phyloP scores from a whole-genome alignment of 345 rosid genomes.

The Eucalyptus marginata region DNA sequence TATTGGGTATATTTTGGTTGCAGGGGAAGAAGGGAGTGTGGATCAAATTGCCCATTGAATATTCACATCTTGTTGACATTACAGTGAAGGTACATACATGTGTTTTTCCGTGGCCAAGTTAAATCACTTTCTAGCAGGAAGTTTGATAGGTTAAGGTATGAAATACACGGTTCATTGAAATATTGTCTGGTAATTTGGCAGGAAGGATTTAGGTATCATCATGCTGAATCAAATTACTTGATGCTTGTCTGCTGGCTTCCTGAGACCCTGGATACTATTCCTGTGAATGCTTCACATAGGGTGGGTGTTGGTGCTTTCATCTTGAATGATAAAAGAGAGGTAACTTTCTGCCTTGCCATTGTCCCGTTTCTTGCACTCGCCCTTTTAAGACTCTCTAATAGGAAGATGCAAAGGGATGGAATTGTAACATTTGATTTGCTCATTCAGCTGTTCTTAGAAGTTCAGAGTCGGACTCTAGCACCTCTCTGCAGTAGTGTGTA shows the following conservation, averaged over 20 bases:
- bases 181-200: background rate
- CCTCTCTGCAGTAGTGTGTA: background rate
- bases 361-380: background rate
- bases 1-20: background rate
- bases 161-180: background rate
- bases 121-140: background rate
- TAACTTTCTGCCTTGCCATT: background rate
- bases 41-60: constrained; percentile 48
- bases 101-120: background rate
- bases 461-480: background rate
- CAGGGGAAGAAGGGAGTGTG: constrained; percentile 73
- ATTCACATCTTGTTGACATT: constrained; percentile 38
- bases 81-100: constrained; percentile 19
- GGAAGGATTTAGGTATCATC: constrained; percentile 9
- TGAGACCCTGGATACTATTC: constrained; percentile 17
- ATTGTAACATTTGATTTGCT: background rate
- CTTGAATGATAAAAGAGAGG: constrained; percentile 48
- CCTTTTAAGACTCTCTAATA: background rate
- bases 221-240: constrained; percentile 37
- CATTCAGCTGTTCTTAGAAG: background rate
- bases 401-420: background rate
- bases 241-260: constrained; percentile 70
- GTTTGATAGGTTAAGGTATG: background rate
- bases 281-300: constrained; percentile 67
- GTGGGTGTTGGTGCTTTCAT: constrained; percentile 69